Evolutionary conservation across 75 land plant species (phyloP).

Genomic region (Selaginella moellendorffii): DNA sequence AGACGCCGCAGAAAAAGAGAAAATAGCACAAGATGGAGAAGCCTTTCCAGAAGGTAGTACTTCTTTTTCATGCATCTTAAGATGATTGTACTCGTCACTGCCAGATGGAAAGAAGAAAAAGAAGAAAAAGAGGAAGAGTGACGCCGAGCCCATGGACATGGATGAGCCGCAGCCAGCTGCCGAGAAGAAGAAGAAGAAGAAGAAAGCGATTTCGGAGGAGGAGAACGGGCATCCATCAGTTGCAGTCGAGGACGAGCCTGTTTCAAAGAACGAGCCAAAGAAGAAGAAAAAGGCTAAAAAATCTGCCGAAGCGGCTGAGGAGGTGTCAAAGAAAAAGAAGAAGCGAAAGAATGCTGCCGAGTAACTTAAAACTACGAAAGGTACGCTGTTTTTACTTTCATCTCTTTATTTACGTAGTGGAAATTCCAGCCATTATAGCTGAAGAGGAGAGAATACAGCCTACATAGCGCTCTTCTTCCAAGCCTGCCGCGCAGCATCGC

Average conservation of each 20-base stretch:
- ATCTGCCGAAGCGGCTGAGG: too few species aligned
- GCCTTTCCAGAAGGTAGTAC: conserved; percentile 22
- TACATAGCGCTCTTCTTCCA: too few species aligned
- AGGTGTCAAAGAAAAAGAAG: not conserved
- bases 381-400: too few species aligned
- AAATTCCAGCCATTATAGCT: too few species aligned
- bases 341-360: not conserved
- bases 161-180: conserved; percentile 12
- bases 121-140: conserved; percentile 17
- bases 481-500: too few species aligned
- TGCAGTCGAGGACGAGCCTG: conserved; percentile 11
- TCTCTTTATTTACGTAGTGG: too few species aligned
- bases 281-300: conserved; percentile 28
- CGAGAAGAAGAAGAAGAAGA: conserved; percentile 17
- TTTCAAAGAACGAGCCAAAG: conserved; percentile 27
- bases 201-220: conserved; percentile 25
- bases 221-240: conserved; percentile 16
- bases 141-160: not conserved
- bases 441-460: too few species aligned
- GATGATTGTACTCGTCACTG: not conserved
- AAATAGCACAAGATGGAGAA: conserved; percentile 19
- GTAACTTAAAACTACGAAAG: too few species aligned
- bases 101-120: conserved; percentile 22
- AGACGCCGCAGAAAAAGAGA: conserved; percentile 5
- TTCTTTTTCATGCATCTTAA: not conserved